Evolutionary conservation across 2,329 filamentous ascomycete species (phyloP), one percentile per base, ranked within the genome.

Genomic region (Cladosporium colombiae): DNA sequence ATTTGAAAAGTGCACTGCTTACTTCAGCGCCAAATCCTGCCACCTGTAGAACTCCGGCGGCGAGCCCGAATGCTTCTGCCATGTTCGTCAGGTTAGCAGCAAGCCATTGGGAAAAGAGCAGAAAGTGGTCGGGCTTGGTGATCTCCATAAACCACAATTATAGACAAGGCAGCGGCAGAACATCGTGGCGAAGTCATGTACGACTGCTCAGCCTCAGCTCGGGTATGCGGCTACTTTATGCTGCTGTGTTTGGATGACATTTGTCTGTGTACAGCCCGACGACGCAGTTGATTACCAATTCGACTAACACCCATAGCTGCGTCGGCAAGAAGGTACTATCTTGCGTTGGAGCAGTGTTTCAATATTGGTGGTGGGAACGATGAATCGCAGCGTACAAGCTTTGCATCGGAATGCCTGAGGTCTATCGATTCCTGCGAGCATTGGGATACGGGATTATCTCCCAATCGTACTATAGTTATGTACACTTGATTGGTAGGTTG

Each of bases 41-140:
- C 16, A 65, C 62, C 14, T 65, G 62, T 5, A 65, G 16, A 14
- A 65, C 21, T 8, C 62, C 44, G 4, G 62, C 53, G 1, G 44
- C 53, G n/a, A 53, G 21, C 8, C 62, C 62, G 8, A 65, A 59
- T 21, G 25, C 18, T 23, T 65, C 62, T 5, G 62, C 62, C 62
- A 64, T 64, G n/a, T n/a, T n/a, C n/a, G n/a, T 21, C 8, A 11
- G 40, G 10, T 21, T n/a, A 46, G n/a, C n/a, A n/a, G n/a, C n/a
- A n/a, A n/a, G n/a, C n/a, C n/a, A n/a, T n/a, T n/a, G n/a, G 1
- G 40, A 13, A 4, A 21, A 2, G 3, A 46, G n/a, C 3, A 1
- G 23, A 10, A 11, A 23, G 7, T 7, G n/a, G 5, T n/a, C 14
- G 40, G 40, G 0, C 11, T 1, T 13, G n/a, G 40, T 11, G 8